Conservation (phyloP, 2,329 filamentous ascomycete species). For the Zymoseptoria crescenta region DNA sequence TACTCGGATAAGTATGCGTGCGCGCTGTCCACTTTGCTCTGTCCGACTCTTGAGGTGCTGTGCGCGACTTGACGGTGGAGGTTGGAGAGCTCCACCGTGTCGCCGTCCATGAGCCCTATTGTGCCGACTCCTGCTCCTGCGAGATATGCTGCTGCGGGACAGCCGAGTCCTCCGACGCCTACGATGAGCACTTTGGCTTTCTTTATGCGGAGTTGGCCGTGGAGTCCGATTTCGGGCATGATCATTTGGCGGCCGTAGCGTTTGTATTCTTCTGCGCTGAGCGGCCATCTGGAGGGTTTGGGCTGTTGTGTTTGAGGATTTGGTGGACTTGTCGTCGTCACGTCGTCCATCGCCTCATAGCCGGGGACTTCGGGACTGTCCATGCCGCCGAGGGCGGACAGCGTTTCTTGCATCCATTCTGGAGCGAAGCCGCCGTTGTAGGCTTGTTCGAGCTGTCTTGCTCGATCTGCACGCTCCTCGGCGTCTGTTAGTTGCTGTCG, state of each 20-base stretch:
- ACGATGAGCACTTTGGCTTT: conserved; percentile 67
- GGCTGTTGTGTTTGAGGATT: background rate
- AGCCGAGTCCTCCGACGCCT: conserved; percentile 83
- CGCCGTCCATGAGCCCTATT: conserved; percentile 78
- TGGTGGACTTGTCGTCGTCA: background rate
- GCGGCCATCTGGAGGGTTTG: conserved; percentile 51
- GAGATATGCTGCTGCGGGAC: conserved; percentile 86
- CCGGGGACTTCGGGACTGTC: conserved; percentile 2
- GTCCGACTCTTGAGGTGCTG: conserved; percentile 59
- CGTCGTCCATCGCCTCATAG: background rate
- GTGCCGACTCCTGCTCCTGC: conserved; percentile 80
- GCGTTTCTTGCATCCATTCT: conserved; percentile 37
- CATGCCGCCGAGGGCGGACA: conserved; percentile 27
- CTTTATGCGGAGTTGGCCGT: conserved; percentile 68
- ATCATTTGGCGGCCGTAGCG: conserved; percentile 90
- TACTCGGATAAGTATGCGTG: conserved; percentile 37
- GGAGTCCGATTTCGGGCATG: conserved; percentile 69
- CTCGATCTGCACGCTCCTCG: conserved; percentile 27
- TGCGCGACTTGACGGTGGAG: conserved; percentile 89
- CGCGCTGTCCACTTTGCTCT: conserved; percentile 71
- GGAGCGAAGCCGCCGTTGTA: conserved; percentile 35
- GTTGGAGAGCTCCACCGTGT: conserved; percentile 81
- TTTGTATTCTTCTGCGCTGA: conserved; percentile 66
- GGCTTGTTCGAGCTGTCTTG: conserved; percentile 21
- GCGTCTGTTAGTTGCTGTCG: conserved; percentile 37